These are phyloP conservation scores for Flammula alnicola DNA, from an alignment of 1,284 basidiomycete genomes.

Conservation along the genomic window DNA sequence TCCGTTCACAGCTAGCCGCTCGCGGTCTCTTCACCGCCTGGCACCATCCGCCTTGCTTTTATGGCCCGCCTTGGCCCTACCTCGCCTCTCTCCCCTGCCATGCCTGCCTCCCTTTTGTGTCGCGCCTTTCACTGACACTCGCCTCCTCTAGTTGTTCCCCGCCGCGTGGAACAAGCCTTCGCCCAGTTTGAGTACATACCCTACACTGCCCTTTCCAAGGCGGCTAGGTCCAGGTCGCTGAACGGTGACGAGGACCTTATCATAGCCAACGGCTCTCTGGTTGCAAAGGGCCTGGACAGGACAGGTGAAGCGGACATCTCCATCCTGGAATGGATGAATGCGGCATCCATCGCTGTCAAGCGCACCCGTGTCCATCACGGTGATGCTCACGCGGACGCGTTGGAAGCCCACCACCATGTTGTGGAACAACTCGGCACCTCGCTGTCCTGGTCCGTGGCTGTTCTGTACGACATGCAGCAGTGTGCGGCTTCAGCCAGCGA, in stretches of 20 bases:
- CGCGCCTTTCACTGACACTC: slow-evolving; percentile 1
- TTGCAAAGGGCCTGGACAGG: slow-evolving; percentile 11
- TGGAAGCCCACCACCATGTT: slow-evolving; percentile 21
- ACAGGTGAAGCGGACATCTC: slow-evolving; percentile 3
- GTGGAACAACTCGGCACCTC: slow-evolving; percentile 14
- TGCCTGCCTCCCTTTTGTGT: too few relatives aligned
- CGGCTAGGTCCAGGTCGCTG: slow-evolving; percentile 15
- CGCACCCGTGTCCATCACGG: slow-evolving; percentile 18
- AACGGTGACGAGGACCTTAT: slow-evolving; percentile 20
- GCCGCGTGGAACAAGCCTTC: slow-evolving; percentile 24
- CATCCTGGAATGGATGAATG: slow-evolving; percentile 8
- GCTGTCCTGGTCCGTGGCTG: slow-evolving; percentile 26
- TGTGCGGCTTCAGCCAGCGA: slow-evolving; percentile 23
- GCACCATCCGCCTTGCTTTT: too few relatives aligned
- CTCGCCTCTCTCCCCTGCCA: too few relatives aligned
- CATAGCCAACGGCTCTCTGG: slow-evolving; percentile 10
- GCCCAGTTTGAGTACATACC: slow-evolving; percentile 22
- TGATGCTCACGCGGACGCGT: slow-evolving; percentile 13
- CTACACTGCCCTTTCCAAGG: slow-evolving; percentile 19
- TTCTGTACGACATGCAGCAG: slow-evolving; percentile 35
- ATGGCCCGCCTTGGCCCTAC: too few relatives aligned
- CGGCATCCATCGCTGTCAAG: neutral
- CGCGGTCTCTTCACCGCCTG: too few relatives aligned
- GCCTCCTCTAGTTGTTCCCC: slow-evolving; percentile 18
- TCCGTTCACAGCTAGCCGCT: too few relatives aligned